Conservation (phyloP, 2,329 filamentous ascomycete genomes). For the Fusarium pseudonygamai region DNA sequence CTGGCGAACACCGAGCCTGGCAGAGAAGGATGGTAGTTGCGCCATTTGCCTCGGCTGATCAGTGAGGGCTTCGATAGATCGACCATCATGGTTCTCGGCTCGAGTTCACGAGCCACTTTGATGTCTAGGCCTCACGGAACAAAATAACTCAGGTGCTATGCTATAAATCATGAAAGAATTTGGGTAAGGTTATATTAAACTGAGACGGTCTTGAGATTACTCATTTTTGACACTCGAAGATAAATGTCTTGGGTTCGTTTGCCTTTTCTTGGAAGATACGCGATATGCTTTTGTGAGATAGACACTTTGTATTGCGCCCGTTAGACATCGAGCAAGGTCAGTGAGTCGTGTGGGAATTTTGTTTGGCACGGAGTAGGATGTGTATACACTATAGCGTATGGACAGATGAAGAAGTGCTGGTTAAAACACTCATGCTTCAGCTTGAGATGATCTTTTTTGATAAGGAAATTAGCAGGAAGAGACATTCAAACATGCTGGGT, state of each 20-base stretch:
- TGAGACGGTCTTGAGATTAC: neutral
- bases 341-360: neutral
- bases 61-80: neutral
- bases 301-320: rapidly evolving
- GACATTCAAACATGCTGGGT: neutral
- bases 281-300: neutral
- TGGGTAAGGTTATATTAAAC: neutral
- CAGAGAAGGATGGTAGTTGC: neutral
- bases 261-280: neutral
- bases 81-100: neutral
- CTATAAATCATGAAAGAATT: neutral
- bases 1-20: neutral
- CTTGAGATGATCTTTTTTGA: neutral
- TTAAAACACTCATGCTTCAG: neutral
- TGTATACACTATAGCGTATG: neutral
- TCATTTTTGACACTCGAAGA: neutral
- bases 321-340: neutral
- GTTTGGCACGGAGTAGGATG: neutral
- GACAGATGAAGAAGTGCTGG: neutral
- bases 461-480: neutral
- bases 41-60: neutral
- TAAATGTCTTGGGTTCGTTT: rapidly evolving
- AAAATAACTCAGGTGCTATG: neutral
- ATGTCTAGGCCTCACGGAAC: neutral
- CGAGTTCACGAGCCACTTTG: neutral